Evolutionary conservation across 768 basidiomycete species (phyloP).

Genomic region (Mycena galopus): DNA sequence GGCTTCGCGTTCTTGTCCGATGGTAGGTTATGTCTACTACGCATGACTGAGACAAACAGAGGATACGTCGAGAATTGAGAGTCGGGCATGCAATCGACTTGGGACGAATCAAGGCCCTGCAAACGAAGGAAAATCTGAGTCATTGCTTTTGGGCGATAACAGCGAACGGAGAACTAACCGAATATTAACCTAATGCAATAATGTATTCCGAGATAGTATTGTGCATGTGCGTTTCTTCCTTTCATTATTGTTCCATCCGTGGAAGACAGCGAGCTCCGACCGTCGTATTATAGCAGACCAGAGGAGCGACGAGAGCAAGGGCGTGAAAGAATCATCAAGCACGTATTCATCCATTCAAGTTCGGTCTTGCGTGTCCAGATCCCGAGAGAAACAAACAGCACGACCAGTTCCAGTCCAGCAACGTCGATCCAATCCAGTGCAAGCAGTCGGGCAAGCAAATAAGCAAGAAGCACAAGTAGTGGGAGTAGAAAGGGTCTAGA

Average conservation of each 20-base stretch:
- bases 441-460: constrained; percentile 33
- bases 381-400: constrained; percentile 22
- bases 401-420: constrained; percentile 25
- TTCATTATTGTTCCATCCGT: constrained; percentile 25
- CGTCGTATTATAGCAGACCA: constrained; percentile 1
- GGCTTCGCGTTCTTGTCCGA: constrained; percentile 20
- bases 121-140: not conserved
- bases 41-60: not conserved
- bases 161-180: not conserved
- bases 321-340: constrained; percentile 11
- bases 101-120: not conserved
- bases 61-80: constrained; percentile 7
- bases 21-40: not conserved
- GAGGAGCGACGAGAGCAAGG: constrained; percentile 7
- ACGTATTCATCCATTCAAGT: constrained; percentile 20
- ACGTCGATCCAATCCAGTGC: constrained; percentile 28
- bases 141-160: not conserved
- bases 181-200: constrained; percentile 26
- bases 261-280: constrained; percentile 8
- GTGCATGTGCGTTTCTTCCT: constrained; percentile 25
- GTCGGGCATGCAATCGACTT: constrained; percentile 14
- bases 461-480: constrained; percentile 34
- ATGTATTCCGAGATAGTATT: constrained; percentile 34
- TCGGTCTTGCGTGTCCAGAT: constrained; percentile 20
- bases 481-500: constrained; percentile 30